Evolutionary conservation across 345 rosid genomes (phyloP).

Genomic region (Aethionema arabicum): DNA sequence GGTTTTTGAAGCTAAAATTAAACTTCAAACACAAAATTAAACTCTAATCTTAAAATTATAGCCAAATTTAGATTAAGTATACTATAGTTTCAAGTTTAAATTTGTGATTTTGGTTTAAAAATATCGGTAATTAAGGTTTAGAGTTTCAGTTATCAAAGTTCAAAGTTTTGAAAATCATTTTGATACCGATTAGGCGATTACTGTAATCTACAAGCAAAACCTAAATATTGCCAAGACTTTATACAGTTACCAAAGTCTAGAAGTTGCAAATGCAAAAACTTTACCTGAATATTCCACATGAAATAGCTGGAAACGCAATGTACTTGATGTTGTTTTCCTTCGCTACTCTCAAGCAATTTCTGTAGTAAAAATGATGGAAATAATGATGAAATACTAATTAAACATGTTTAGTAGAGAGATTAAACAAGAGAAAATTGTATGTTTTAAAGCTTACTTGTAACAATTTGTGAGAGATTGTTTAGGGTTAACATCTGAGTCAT

Average conservation of each 20-base stretch:
- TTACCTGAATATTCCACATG: constrained; percentile 76
- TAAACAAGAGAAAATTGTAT: background rate
- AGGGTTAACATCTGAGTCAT: constrained; percentile 51
- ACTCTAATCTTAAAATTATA: background rate
- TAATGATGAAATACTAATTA: background rate
- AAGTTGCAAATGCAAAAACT: constrained; percentile 2
- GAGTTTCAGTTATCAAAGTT: too few species aligned
- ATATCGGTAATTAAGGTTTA: too few species aligned
- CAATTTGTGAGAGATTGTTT: constrained; percentile 51
- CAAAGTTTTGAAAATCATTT: too few species aligned
- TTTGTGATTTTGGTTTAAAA: too few species aligned
- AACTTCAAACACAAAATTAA: background rate
- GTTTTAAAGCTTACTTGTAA: constrained; percentile 48
- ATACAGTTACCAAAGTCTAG: background rate
- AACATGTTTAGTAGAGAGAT: background rate
- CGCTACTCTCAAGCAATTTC: constrained; percentile 69
- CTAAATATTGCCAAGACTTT: background rate
- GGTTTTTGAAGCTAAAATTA: too few species aligned
- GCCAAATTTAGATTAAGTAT: too few species aligned
- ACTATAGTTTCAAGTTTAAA: too few species aligned
- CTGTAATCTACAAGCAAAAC: background rate
- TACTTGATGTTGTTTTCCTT: constrained; percentile 65
- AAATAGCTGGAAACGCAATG: constrained; percentile 85
- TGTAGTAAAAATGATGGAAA: constrained; percentile 30
- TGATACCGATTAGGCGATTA: too few species aligned